phyloP scores from a whole-genome alignment of 1,139 yeast species.

The Zygoascus meyerae region DNA sequence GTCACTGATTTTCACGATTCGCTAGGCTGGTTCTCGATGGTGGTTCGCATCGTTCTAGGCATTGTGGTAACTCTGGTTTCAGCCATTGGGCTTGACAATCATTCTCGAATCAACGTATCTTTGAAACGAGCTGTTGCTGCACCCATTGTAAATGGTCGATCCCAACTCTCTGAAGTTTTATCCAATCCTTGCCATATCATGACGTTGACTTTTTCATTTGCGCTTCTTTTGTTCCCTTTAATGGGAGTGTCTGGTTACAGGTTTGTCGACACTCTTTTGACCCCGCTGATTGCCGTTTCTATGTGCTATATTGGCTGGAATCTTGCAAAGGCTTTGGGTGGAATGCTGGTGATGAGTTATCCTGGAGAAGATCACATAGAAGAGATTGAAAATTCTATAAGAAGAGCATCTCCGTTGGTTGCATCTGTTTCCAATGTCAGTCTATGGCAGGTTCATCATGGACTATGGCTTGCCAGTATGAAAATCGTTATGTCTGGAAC shows the following conservation, averaged over 20 bases:
- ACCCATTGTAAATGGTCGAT: not conserved
- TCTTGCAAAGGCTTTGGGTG: conserved; percentile 38
- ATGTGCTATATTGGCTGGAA: conserved; percentile 40
- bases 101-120: conserved; percentile 29
- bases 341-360: conserved; percentile 42
- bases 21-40: conserved; percentile 19
- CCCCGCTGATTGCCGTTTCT: conserved; percentile 36
- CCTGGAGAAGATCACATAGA: conserved; percentile 35
- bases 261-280: conserved; percentile 32
- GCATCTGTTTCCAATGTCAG: conserved; percentile 31
- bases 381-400: conserved; percentile 25
- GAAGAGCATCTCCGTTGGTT: conserved; percentile 26
- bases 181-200: conserved; percentile 60
- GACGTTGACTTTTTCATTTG: conserved; percentile 51
- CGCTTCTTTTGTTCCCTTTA: conserved; percentile 32
- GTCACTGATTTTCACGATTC: conserved; percentile 17
- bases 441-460: conserved; percentile 42
- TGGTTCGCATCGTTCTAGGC: conserved; percentile 31
- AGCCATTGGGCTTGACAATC: conserved; percentile 33
- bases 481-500: conserved; percentile 32
- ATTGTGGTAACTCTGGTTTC: conserved; percentile 32
- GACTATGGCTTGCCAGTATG: conserved; percentile 38
- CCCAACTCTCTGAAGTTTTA: conserved; percentile 23
- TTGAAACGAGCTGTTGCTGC: conserved; percentile 19
- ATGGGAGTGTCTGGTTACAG: conserved; percentile 23